Evolutionary conservation across 768 basidiomycete species (phyloP).

Genomic region (Sporobolomyces pararoseus): DNA sequence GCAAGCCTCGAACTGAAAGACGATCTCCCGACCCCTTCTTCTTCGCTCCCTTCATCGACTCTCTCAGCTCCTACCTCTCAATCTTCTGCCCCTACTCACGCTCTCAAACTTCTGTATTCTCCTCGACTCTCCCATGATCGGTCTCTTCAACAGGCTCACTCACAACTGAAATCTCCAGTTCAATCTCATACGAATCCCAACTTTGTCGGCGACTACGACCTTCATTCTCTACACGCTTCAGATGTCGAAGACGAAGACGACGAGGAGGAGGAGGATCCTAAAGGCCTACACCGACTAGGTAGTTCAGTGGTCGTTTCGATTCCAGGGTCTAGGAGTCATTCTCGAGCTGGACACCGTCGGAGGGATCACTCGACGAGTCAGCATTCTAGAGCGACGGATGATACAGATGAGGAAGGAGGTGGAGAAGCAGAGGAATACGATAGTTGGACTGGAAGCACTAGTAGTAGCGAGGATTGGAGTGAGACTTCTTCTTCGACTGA

Average conservation of each 20-base stretch:
- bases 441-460: conserved; percentile 27
- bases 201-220: neutral
- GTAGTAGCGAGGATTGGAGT: conserved; percentile 16
- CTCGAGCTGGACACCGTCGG: conserved; percentile 1
- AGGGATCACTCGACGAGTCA: conserved; percentile 2
- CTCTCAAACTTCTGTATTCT: conserved; percentile 36
- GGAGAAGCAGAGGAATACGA: conserved; percentile 25
- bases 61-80: neutral
- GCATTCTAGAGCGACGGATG: neutral
- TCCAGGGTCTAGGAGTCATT: conserved; percentile 8
- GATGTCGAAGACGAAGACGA: conserved; percentile 9
- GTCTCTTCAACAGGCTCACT: neutral
- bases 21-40: neutral
- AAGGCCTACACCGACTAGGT: neutral
- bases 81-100: neutral
- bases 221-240: conserved; percentile 3
- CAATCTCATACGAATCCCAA: neutral
- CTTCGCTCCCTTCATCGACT: neutral
- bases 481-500: conserved; percentile 13
- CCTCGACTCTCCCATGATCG: conserved; percentile 11
- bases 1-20: neutral
- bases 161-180: neutral
- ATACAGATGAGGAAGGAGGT: conserved; percentile 8
- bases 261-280: neutral
- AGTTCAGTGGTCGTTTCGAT: conserved; percentile 14